Percentiles rank a stretch among this genome's conserved stretches.
phyloP scores from a whole-genome alignment of 2,329 filamentous ascomycete genomes.

The Fusarium ramigenum region DNA sequence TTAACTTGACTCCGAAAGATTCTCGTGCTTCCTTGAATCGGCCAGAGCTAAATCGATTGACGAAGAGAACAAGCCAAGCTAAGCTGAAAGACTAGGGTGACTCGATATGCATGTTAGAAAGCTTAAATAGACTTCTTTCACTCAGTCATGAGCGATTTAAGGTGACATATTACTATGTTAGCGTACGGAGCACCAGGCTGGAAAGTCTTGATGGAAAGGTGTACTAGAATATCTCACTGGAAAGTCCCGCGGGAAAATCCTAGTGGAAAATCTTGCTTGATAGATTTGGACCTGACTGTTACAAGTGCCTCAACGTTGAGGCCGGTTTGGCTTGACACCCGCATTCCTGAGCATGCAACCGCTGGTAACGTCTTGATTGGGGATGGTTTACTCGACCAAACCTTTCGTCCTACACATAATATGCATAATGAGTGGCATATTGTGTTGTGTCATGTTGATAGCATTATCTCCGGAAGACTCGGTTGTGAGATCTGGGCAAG shows the following conservation, averaged over 20 bases:
- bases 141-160: background rate
- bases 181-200: no score
- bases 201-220: background rate
- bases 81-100: background rate
- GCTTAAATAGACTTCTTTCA: background rate
- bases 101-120: background rate
- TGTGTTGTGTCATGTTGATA: background rate
- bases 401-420: no score
- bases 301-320: background rate
- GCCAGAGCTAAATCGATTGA: background rate
- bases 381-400: no score
- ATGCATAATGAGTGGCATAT: background rate
- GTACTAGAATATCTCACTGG: no score
- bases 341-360: background rate
- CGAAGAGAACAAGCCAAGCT: background rate
- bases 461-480: background rate
- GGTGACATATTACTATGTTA: background rate
- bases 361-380: background rate
- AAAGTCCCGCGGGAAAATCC: no score
- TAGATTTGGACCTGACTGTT: background rate
- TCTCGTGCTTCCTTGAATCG: no score
- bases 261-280: no score
- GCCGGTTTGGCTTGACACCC: background rate
- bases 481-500: background rate
- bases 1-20: no score